phyloP scores from a whole-genome alignment of 2,329 filamentous ascomycete genomes.

The Metarhizium guizhouense region DNA sequence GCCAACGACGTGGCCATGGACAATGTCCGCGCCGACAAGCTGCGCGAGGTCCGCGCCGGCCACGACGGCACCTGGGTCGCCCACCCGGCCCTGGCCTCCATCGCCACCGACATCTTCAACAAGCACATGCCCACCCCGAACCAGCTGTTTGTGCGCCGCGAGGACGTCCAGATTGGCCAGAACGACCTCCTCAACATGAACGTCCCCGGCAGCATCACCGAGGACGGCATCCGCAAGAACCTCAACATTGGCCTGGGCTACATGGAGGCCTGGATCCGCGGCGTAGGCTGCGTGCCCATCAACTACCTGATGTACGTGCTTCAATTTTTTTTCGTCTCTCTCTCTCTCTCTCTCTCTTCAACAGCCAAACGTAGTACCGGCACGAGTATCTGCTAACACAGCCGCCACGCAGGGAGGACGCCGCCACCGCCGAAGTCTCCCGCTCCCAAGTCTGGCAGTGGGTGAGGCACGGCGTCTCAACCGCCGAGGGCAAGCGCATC shows the following conservation, averaged over 20 bases:
- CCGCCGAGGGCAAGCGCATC: slow-evolving; percentile 81
- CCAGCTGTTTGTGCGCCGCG: slow-evolving; percentile 83
- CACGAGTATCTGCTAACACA: too few relatives aligned
- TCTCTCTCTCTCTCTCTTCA: too few relatives aligned
- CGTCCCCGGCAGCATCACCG: slow-evolving; percentile 82
- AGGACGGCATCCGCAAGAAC: slow-evolving; percentile 95
- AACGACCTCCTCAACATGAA: slow-evolving; percentile 98
- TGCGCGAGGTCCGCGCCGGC: slow-evolving; percentile 88
- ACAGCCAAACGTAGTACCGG: too few relatives aligned
- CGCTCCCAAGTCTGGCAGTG: slow-evolving; percentile 96
- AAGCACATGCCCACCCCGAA: slow-evolving; percentile 98
- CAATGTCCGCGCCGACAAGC: slow-evolving; percentile 85
- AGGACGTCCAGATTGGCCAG: slow-evolving; percentile 77
- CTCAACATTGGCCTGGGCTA: slow-evolving; percentile 93
- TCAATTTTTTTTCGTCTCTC: too few relatives aligned
- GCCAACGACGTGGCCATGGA: slow-evolving; percentile 96
- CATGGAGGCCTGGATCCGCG: slow-evolving; percentile 97
- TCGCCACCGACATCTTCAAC: slow-evolving; percentile 92
- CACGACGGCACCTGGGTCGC: slow-evolving; percentile 98
- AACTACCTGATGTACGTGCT: slow-evolving; percentile 76
- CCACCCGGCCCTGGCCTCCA: slow-evolving; percentile 81
- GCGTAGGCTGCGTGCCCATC: slow-evolving; percentile 92
- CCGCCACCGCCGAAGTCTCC: slow-evolving; percentile 92
- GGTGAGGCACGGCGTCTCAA: slow-evolving; percentile 64
- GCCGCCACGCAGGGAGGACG: slow-evolving; percentile 59